Evolutionary conservation across 257 asterid species (phyloP), one percentile per base, ranked within the genome.

Genomic region (Penstemon davidsonii): DNA sequence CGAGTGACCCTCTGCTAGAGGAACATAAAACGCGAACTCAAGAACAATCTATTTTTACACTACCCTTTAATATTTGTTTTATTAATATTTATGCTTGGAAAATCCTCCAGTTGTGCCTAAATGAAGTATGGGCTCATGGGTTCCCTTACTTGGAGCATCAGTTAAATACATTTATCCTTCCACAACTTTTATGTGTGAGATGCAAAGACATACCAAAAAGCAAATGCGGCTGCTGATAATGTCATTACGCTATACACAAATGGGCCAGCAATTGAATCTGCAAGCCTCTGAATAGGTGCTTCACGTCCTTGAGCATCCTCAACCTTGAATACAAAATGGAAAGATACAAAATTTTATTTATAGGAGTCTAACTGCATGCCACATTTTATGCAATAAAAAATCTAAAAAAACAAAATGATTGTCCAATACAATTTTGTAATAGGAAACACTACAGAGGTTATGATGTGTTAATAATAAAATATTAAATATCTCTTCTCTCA

Each of bases 301-400:
- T 93, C 99, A 67, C 97, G 96, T 65, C 97, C 97, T 76, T 90
- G 99, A 68, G 97, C 99, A 85, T 93, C 99, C 84, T 93, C 99
- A 70, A 93, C 96, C 99, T 93, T 55, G 5, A 46, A 64, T 54
- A 49, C 62, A 55, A 58, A 9, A 72, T 54, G 58, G 70, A 36
- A 53, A 55, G 38, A 25, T 68, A 57, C 59, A 44, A 42, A 51
- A 7, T 46, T 25, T 54, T 58, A 44, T 70, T 68, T 43, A 43
- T 51, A 67, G 5, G 46, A 62, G 36, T 6, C 66, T 42, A 47
- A 45, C 5, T 8, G 54, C 56, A 55, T 50, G 55, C 56, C 50
- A 49, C 62, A 44, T 15, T 44, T 4, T 36, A 52, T 51, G 53
- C 75, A 67, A 42, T 38, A 61, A 66, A n/a, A 42, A 47, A 13